phyloP scores from a whole-genome alignment of 2,329 filamentous ascomycete genomes.

The Magnaporthiopsis poae region DNA sequence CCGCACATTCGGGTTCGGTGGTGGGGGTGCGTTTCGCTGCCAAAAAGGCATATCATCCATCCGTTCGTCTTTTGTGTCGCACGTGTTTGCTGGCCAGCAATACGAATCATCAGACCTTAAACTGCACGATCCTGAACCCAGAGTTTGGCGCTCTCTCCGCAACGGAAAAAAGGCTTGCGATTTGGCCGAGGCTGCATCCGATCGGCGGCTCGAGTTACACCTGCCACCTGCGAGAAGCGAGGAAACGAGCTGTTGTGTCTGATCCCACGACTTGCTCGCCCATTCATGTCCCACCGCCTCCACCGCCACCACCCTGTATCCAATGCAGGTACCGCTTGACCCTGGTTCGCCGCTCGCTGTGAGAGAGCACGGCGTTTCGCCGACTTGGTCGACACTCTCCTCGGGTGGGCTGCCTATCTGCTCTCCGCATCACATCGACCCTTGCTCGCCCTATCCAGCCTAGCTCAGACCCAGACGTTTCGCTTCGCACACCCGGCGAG shows the following conservation, averaged over 20 bases:
- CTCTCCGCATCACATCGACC: background rate
- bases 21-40: background rate
- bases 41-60: background rate
- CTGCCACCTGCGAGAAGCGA: background rate
- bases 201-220: background rate
- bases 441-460: background rate
- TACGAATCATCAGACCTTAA: background rate
- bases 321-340: background rate
- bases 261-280: background rate
- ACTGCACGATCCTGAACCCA: background rate
- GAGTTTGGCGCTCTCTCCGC: background rate
- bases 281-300: background rate
- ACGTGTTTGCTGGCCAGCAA: background rate
- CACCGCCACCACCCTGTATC: background rate
- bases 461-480: background rate
- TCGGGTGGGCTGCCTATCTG: background rate
- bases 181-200: background rate
- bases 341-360: background rate
- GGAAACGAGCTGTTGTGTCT: background rate
- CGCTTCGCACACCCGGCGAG: background rate
- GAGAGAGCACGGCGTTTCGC: background rate
- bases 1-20: background rate
- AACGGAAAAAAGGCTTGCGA: background rate
- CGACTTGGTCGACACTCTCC: too few species aligned
- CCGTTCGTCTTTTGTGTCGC: background rate